Percentiles rank a stretch among this genome's conserved stretches.
phyloP scores from a whole-genome alignment of 177 flowering plant genomes.

The Vitis hybrid region DNA sequence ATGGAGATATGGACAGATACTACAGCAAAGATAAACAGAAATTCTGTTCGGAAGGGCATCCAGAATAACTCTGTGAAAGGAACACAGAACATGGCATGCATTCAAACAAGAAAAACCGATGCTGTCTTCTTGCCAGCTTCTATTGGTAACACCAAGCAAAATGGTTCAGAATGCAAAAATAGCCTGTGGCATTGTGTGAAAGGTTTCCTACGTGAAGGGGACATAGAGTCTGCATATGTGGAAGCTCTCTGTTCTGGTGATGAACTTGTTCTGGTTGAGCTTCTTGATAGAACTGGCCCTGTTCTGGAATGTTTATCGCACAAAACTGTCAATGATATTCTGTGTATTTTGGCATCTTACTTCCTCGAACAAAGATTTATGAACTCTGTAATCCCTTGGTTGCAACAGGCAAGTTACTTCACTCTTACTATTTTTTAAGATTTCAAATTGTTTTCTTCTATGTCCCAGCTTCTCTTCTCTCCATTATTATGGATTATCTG shows the following conservation, averaged over 20 bases:
- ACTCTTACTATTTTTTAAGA: background rate
- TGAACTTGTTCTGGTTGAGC: conserved; percentile 61
- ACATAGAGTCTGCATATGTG: conserved; percentile 74
- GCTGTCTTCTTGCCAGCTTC: conserved; percentile 22
- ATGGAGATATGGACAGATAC: conserved; percentile 40
- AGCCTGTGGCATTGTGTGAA: conserved; percentile 52
- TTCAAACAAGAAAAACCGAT: conserved; percentile 36
- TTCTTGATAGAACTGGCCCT: conserved; percentile 83
- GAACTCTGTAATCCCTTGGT: conserved; percentile 76
- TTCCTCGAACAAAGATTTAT: conserved; percentile 62
- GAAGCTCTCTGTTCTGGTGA: conserved; percentile 74
- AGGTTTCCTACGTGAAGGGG: conserved; percentile 55
- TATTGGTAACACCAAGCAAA: conserved; percentile 19
- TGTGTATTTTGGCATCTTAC: conserved; percentile 51
- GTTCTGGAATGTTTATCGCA: conserved; percentile 64
- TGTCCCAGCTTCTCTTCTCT: background rate
- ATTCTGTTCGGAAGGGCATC: conserved; percentile 23
- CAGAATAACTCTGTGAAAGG: conserved; percentile 28
- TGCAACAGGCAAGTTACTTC: conserved; percentile 67
- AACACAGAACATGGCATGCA: conserved; percentile 17
- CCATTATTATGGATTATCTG: background rate
- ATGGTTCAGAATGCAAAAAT: conserved; percentile 27
- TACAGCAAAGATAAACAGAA: conserved; percentile 28
- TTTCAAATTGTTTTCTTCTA: background rate
- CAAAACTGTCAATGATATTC: conserved; percentile 55